Evolutionary conservation across 805 yeast genomes (phyloP), one percentile per base, ranked within the genome.

Genomic region (Candida morakotiae): DNA sequence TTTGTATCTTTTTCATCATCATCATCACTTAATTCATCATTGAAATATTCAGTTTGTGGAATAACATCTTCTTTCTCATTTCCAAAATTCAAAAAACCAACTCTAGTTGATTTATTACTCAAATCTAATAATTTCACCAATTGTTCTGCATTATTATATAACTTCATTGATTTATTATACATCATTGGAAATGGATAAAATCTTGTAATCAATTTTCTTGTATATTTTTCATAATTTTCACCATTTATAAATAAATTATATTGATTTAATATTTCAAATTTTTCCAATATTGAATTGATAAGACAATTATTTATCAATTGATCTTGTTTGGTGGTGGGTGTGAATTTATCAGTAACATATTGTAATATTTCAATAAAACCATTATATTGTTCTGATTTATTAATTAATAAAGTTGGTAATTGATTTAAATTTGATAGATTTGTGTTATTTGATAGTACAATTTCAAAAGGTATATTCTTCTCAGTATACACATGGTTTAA

Each of bases 121-220:
- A 67, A 52, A 2, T 71, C 71, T 5, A 60, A 42, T 11, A 48
- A 30, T 31, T 52, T 45, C 9, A 62, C 61, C 41, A 56, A 61
- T 14, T 54, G 58, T 38, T 61, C 59, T 1, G 73, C 73, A 28
- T 44, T 39, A 35, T 55, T 51, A 46, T 67, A 68, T 39, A 67
- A 64, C 28, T 58, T 62, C 26, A 77, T 44, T 1, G 89, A 88
- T 16, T 81, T 77, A 42, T 75, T 75, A 52, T 82, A 83, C 73
- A 82, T 85, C 74, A 81, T 71, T 8, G 89, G 91, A 60, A 83
- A 83, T 5, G 85, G 82, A 14, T 82, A 56, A 39, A 75, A 69
- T 3, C 61, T 47, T 30, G 67, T 62, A 51, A 81, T 81, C 13
- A 72, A 48, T 16, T 72, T 71, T 42, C 86, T 66, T 3, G 87